Base-by-base conservation (phyloP, 495 filamentous ascomycete genomes). In the Aspergillus heteromorphus region DNA sequence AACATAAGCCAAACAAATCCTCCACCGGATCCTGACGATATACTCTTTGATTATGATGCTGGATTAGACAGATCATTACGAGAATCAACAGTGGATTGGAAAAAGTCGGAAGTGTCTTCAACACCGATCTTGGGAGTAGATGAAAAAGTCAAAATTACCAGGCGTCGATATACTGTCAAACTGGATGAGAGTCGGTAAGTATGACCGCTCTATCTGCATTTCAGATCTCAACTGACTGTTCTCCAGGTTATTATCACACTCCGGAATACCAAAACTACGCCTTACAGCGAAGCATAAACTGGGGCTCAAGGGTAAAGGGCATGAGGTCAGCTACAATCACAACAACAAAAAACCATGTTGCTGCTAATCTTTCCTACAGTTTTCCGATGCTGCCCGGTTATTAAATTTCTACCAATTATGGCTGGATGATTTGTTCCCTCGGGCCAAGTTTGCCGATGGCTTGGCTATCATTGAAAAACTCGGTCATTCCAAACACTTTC, bases 371-470 rank as follows among this genome's bases (percentile, higher is more conserved):
- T 5, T 17, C 9, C 43, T 18, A 31, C 54, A 96, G 89, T 99
- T 91, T 68, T 85, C 84, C 25, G 93, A 99, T 66, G 79, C 89
- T 2, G 79, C 86, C 2, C 83, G 85, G 45, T 78, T 99, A 10
- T 80, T 99, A 54, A 86, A 87, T 40, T 87, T 91, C 64, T 99
- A 97, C 66, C 93, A 97, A 66, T 71, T 95, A 58, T 99, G 93
- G 93, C 88, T 97, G 5, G 93, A 99, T 66, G 90, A 96, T 55
- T 77, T 99, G 20, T 99, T 89, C 60, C 95, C 93, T 40, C 90
- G 92, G 59, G 93, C 92, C 1, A 95, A 91, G 64, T 97, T 99
- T 55, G 77, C 87, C 20, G 95, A 99, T 63, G 93, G 88, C 4
- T 74, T 97, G 17, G 72, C 83, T 29, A 97, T 97, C 70, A 89